These are phyloP conservation scores for Tricladium varicosporioides DNA, from an alignment of 2,329 filamentous ascomycete species.

Conservation along the genomic window DNA sequence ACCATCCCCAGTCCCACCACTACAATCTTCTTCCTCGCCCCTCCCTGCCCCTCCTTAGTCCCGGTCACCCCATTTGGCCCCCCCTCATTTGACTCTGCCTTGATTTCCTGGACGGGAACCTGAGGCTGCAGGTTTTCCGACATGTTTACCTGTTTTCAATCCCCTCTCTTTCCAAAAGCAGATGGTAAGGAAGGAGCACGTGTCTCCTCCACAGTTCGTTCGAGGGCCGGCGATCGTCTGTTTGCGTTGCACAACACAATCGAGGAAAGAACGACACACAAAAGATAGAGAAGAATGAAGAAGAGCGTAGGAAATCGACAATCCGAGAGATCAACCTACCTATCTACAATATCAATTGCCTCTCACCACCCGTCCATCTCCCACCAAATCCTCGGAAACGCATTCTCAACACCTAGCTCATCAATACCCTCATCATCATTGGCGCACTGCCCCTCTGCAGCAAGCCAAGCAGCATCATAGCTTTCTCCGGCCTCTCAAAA, in stretches of 20 bases:
- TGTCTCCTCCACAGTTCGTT: too few relatives aligned
- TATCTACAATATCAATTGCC: neutral
- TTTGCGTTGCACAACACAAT: neutral
- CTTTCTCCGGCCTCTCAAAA: too few relatives aligned
- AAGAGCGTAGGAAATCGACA: neutral
- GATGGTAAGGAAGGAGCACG: neutral
- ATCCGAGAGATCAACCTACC: neutral
- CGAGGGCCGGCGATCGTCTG: too few relatives aligned
- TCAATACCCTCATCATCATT: too few relatives aligned
- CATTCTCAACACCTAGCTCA: neutral
- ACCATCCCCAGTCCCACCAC: slow-evolving; percentile 93
- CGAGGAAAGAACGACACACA: neutral
- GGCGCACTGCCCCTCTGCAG: too few relatives aligned
- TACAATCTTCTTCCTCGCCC: slow-evolving; percentile 64
- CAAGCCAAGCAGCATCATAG: too few relatives aligned
- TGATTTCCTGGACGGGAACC: slow-evolving; percentile 23
- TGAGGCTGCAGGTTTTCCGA: slow-evolving; percentile 30
- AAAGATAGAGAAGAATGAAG: neutral
- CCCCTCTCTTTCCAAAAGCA: neutral
- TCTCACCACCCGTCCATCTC: neutral
- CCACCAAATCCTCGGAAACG: slow-evolving; percentile 12
- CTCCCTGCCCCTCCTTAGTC: slow-evolving; percentile 22
- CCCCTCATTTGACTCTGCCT: slow-evolving; percentile 20
- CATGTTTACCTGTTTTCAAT: slow-evolving; percentile 16
- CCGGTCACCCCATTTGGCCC: slow-evolving; percentile 27